Conservation (phyloP, 768 basidiomycete species). For the Tricholoma saponaceum region DNA sequence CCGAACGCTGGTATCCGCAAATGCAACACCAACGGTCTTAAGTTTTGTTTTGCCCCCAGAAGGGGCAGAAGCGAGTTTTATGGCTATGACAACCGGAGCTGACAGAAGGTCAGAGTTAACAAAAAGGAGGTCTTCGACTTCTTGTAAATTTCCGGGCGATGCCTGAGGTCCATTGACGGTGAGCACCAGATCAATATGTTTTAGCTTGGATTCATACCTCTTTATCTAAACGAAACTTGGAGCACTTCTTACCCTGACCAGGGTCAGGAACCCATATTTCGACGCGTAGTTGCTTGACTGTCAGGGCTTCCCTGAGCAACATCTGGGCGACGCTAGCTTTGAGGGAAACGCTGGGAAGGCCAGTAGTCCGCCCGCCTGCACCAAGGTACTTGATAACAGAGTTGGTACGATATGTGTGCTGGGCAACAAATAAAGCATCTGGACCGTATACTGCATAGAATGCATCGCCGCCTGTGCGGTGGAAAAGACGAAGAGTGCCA, state of each 20-base stretch:
- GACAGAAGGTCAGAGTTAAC: conserved; percentile 72
- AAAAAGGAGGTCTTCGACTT: conserved; percentile 85
- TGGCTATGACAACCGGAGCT: conserved; percentile 85
- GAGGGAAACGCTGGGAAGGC: conserved; percentile 75
- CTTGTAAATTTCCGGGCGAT: conserved; percentile 61
- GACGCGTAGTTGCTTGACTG: conserved; percentile 82
- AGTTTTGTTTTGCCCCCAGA: conserved; percentile 53
- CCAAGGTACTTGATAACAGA: conserved; percentile 93
- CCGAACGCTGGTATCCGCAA: conserved; percentile 83
- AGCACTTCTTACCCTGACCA: conserved; percentile 68
- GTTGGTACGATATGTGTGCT: conserved; percentile 80
- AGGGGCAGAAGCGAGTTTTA: conserved; percentile 65
- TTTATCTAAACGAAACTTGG: conserved; percentile 77
- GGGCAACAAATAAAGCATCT: conserved; percentile 86
- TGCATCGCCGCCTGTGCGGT: conserved; percentile 53
- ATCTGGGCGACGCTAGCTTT: conserved; percentile 72
- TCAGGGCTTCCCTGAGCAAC: conserved; percentile 86
- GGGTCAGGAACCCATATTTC: conserved; percentile 85
- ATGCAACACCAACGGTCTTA: conserved; percentile 82
- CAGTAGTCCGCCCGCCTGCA: conserved; percentile 47
- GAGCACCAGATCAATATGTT: not conserved
- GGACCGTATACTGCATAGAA: conserved; percentile 88
- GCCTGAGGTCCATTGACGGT: conserved; percentile 29
- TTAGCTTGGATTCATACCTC: conserved; percentile 46
- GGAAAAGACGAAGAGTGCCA: conserved; percentile 87